Evolutionary conservation across 139 green algal species (phyloP).

Genomic region (Chlamydomonas eustigma): DNA sequence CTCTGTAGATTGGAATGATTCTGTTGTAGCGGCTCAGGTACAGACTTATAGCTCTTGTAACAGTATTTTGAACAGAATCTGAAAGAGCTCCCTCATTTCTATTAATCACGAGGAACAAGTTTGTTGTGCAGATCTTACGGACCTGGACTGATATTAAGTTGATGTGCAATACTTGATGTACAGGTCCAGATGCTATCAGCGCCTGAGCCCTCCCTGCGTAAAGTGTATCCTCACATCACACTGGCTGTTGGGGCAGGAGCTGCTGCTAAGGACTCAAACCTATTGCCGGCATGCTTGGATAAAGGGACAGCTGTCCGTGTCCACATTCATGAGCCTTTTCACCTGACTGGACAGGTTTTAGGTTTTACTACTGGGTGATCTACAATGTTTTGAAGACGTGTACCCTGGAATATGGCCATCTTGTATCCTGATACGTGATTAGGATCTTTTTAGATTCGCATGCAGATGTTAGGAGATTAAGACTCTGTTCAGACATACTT

Average conservation of each 20-base stretch:
- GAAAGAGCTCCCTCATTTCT: not conserved
- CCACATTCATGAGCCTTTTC: slow-evolving; percentile 11
- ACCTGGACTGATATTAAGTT: not conserved
- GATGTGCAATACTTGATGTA: not conserved
- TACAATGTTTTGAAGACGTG: no score
- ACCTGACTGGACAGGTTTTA: slow-evolving; percentile 22
- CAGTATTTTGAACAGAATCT: not conserved
- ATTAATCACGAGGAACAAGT: not conserved
- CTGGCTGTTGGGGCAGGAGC: slow-evolving; percentile 14
- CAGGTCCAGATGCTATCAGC: slow-evolving; percentile 3
- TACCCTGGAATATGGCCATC: no score
- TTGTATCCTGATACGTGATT: no score
- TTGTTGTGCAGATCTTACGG: not conserved
- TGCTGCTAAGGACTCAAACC: slow-evolving; percentile 17
- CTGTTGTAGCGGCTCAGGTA: not conserved
- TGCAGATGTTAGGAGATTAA: no score
- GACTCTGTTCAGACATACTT: no score
- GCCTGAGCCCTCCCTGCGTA: not conserved
- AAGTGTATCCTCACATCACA: slow-evolving; percentile 37
- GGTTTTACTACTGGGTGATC: slow-evolving; percentile 18
- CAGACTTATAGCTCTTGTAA: not conserved
- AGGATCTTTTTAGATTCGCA: no score
- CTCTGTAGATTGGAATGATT: slow-evolving; percentile 11
- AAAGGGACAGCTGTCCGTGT: not conserved
- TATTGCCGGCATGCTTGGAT: slow-evolving; percentile 6